These are phyloP conservation scores for Mortierella sp. DNA, from an alignment of 371 early-diverging fungal genomes.

Conservation along the genomic window DNA sequence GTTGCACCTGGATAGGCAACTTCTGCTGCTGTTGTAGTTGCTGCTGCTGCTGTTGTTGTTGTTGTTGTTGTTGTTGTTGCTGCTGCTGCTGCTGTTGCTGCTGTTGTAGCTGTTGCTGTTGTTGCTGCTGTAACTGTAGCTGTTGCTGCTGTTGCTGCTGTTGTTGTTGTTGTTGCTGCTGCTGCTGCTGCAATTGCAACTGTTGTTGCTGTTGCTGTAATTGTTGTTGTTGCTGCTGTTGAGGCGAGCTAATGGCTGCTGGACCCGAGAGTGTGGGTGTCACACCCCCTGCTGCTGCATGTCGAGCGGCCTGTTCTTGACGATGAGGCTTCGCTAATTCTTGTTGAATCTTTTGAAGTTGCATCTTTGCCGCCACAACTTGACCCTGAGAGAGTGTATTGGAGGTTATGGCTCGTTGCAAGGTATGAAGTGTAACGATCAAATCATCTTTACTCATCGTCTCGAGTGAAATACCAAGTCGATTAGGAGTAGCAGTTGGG, in stretches of 20 bases:
- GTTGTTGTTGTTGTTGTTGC: conserved; percentile 6
- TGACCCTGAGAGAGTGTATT: conserved; percentile 16
- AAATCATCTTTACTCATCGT: conserved; percentile 31
- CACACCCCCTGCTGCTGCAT: not conserved
- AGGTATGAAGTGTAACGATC: conserved; percentile 11
- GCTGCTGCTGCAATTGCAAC: conserved; percentile 20
- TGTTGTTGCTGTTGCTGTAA: conserved; percentile 20
- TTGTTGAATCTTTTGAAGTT: conserved; percentile 27
- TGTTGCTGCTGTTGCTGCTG: not conserved
- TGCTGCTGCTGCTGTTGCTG: conserved; percentile 23
- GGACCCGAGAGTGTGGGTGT: not conserved
- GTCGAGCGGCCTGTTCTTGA: conserved; percentile 19
- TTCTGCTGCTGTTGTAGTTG: not conserved
- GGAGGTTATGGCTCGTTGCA: conserved; percentile 20
- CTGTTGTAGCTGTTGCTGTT: conserved; percentile 6
- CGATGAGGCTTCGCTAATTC: conserved; percentile 32
- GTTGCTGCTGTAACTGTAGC: not conserved
- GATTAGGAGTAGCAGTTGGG: not conserved
- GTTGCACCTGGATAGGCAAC: not conserved
- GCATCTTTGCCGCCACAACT: conserved; percentile 12
- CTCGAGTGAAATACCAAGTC: conserved; percentile 10
- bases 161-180: conserved; percentile 5
- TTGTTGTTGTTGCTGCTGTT: conserved; percentile 27
- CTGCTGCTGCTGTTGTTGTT: not conserved
- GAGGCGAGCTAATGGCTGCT: not conserved